Evolutionary conservation across 1,284 basidiomycete genomes (phyloP).

Genomic region (Cystobasidium sp.): DNA sequence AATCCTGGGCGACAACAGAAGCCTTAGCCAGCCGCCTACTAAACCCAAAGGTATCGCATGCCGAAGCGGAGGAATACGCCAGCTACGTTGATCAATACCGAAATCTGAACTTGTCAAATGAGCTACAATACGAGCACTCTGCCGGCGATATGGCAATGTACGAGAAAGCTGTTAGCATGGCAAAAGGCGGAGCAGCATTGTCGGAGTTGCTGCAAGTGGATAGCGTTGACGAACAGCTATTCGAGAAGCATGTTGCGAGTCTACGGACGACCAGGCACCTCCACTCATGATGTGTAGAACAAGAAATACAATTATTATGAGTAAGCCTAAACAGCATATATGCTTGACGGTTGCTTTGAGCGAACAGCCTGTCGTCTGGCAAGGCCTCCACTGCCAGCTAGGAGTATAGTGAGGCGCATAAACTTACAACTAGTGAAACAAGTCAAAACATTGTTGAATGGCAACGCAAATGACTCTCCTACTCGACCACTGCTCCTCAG

Average conservation of each 20-base stretch:
- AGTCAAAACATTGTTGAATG: too few relatives aligned
- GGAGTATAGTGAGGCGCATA: too few relatives aligned
- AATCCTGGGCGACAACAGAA: constrained; percentile 66
- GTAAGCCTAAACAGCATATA: too few relatives aligned
- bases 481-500: too few relatives aligned
- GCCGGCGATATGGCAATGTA: constrained; percentile 58
- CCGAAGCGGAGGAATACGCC: constrained; percentile 77
- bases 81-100: constrained; percentile 61
- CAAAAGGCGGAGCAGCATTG: constrained; percentile 49
- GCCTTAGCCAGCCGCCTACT: constrained; percentile 68
- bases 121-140: constrained; percentile 54
- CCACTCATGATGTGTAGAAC: too few relatives aligned
- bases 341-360: too few relatives aligned
- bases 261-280: neutral
- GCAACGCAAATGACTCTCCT: too few relatives aligned
- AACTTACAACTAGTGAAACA: too few relatives aligned
- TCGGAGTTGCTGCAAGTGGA: constrained; percentile 16
- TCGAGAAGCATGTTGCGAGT: constrained; percentile 30
- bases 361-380: too few relatives aligned
- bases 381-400: too few relatives aligned
- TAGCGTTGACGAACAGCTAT: constrained; percentile 7
- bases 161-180: constrained; percentile 54
- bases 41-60: constrained; percentile 67
- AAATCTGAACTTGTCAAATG: constrained; percentile 45
- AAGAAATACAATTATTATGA: too few relatives aligned